Conservation (phyloP, 805 yeast species). For the Nakazawaea pomicola region DNA sequence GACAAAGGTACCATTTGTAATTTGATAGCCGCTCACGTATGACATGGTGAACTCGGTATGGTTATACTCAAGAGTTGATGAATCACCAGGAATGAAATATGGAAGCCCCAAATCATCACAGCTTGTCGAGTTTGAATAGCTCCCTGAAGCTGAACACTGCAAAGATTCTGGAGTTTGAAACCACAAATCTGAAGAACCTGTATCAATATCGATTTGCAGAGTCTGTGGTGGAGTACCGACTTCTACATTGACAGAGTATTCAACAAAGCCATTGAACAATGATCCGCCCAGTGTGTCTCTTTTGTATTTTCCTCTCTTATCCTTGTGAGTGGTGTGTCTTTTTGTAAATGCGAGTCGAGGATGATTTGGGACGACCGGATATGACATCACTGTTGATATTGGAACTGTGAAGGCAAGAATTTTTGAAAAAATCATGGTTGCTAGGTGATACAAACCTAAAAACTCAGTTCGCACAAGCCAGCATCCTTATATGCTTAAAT, state of each 20-base stretch:
- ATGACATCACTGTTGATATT: too few relatives aligned
- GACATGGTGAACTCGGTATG: neutral
- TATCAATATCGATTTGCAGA: constrained; percentile 23
- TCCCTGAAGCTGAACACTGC: constrained; percentile 9
- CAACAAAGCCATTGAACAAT: constrained; percentile 5
- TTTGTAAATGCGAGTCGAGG: too few relatives aligned
- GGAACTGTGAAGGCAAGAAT: too few relatives aligned
- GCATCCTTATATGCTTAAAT: too few relatives aligned
- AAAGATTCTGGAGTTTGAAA: constrained; percentile 16
- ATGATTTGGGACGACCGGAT: too few relatives aligned
- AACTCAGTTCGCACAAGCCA: too few relatives aligned
- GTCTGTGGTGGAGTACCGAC: constrained; percentile 24
- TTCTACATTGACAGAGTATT: constrained; percentile 9
- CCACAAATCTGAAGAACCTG: constrained; percentile 28
- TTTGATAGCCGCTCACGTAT: constrained; percentile 8
- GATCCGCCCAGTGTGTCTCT: neutral
- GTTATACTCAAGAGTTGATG: neutral
- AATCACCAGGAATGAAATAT: constrained; percentile 1
- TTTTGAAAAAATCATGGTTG: too few relatives aligned
- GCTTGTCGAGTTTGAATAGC: constrained; percentile 13
- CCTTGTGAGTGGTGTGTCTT: too few relatives aligned
- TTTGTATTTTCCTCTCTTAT: neutral
- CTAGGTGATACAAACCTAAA: too few relatives aligned
- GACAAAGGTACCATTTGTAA: constrained; percentile 18
- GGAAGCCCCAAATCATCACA: constrained; percentile 8